Evolutionary conservation across 2,329 filamentous ascomycete species (phyloP).

Genomic region (Aspergillus proliferans): DNA sequence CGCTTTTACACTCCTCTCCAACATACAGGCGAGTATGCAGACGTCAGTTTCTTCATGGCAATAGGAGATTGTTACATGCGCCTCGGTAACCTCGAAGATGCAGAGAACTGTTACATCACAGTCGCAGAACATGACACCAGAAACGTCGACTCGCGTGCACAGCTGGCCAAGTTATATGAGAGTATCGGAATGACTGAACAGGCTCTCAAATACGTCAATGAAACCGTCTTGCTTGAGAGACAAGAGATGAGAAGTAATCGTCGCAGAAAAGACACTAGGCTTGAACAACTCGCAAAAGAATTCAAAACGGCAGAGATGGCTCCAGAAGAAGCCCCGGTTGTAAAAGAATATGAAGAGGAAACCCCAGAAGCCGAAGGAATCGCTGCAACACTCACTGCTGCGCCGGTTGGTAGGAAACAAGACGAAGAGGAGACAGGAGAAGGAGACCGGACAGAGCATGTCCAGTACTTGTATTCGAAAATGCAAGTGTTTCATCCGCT

Average conservation of each 20-base stretch:
- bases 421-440: constrained; percentile 21
- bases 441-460: constrained; percentile 34
- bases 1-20: constrained; percentile 53
- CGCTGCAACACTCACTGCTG: constrained; percentile 12
- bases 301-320: constrained; percentile 24
- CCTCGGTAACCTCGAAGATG: constrained; percentile 58
- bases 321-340: constrained; percentile 2
- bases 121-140: constrained; percentile 66
- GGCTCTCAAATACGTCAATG: constrained; percentile 69
- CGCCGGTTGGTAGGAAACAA: constrained; percentile 12
- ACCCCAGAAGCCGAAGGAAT: constrained; percentile 6
- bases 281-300: constrained; percentile 37
- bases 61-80: constrained; percentile 60
- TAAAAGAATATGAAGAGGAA: constrained; percentile 15
- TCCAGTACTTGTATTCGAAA: constrained; percentile 41
- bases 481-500: constrained; percentile 43
- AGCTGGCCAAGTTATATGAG: constrained; percentile 81
- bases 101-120: constrained; percentile 70
- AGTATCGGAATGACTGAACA: constrained; percentile 65
- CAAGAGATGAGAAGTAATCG: constrained; percentile 28
- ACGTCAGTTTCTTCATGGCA: constrained; percentile 46
- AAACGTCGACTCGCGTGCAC: constrained; percentile 69
- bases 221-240: constrained; percentile 62
- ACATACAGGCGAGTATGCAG: constrained; percentile 41
- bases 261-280: constrained; percentile 30